Base-by-base conservation (phyloP, 768 basidiomycete genomes). In the Rubroboletus pulcherrimus region DNA sequence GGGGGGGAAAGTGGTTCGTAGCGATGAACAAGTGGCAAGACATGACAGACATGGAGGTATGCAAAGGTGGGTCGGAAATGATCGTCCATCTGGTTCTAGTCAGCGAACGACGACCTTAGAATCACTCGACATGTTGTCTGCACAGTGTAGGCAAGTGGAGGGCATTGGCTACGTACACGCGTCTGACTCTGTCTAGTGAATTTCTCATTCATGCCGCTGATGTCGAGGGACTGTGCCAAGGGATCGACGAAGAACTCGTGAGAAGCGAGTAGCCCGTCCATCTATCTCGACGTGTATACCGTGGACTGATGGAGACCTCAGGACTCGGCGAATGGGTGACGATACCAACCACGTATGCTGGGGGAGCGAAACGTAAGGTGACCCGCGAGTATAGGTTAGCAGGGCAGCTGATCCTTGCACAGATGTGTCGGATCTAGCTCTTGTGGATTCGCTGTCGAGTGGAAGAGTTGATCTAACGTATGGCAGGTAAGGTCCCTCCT, bases 11-110 rank as follows among this genome's bases (percentile, higher is more conserved):
- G 58, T 99, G 97, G 97, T 77, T 93, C 34, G 89, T 99, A 12
- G 94, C 96, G 11, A 98, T 95, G 94, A 96, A 98, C 75, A 95
- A 93, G 68, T 99, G 97, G 97, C 95, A 96, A 66, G 87, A 90
- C 56, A 80, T 97, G 49, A 98, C 97, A 0, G 92, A 98, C 64
- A 93, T 93, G 87, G 87, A 91, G 65, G 89, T 99, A 17, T 87
- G 79, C 58, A 77, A 85, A 81, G 91, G 94, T 88, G 51, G 17
- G 71, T 56, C 45, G 31, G 4, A 38, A 39, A 29, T n/a, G 44
- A 41, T 50, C 33, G 33, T 49, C 43, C 7, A 31, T 37, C 44
- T 14, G 24, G 37, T 54, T 26, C 33, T 9, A 41, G 41, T 39
- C 5, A 5, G 15, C 40, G 47, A 49, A 63, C 51, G 11, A 19